Evolutionary conservation across 2,329 filamentous ascomycete species (phyloP).

Genomic region (Chaetomium olivaceum): DNA sequence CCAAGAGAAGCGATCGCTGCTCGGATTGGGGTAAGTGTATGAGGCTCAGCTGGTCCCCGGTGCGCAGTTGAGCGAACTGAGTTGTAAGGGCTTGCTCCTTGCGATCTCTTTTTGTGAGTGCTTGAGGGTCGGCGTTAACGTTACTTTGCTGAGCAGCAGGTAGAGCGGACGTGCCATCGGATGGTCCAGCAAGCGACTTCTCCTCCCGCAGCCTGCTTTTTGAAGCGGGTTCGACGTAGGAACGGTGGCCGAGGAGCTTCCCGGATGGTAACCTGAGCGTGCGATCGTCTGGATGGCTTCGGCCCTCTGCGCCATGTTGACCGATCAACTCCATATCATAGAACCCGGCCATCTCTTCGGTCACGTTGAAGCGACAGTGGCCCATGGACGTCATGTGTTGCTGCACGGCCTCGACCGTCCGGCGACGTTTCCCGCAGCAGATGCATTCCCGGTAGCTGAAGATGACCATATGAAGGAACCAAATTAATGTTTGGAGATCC

Average conservation of each 20-base stretch:
- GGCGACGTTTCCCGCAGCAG: constrained; percentile 48
- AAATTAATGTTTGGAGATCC: constrained; percentile 49
- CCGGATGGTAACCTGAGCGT: constrained; percentile 14
- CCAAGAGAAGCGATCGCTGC: constrained; percentile 24
- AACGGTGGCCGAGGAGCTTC: constrained; percentile 17
- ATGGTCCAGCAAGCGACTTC: neutral
- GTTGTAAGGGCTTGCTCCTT: constrained; percentile 10
- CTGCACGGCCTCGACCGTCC: constrained; percentile 47
- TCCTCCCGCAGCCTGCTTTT: constrained; percentile 1
- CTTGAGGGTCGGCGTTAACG: neutral
- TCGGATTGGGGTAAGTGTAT: constrained; percentile 20
- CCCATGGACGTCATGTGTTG: constrained; percentile 54
- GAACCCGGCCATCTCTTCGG: constrained; percentile 44
- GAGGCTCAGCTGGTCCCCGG: constrained; percentile 20
- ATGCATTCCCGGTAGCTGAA: constrained; percentile 53
- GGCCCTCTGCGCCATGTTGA: constrained; percentile 17
- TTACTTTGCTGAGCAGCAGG: neutral
- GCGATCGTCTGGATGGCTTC: constrained; percentile 2
- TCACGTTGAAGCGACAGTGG: constrained; percentile 48
- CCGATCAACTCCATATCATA: constrained; percentile 37
- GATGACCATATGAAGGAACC: constrained; percentile 52
- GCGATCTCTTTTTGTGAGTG: constrained; percentile 9
- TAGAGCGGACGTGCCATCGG: neutral
- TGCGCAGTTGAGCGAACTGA: constrained; percentile 18
- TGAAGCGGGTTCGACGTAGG: neutral